Conservation (phyloP, 257 asterid genomes). For the Paraleonurus japonicus region DNA sequence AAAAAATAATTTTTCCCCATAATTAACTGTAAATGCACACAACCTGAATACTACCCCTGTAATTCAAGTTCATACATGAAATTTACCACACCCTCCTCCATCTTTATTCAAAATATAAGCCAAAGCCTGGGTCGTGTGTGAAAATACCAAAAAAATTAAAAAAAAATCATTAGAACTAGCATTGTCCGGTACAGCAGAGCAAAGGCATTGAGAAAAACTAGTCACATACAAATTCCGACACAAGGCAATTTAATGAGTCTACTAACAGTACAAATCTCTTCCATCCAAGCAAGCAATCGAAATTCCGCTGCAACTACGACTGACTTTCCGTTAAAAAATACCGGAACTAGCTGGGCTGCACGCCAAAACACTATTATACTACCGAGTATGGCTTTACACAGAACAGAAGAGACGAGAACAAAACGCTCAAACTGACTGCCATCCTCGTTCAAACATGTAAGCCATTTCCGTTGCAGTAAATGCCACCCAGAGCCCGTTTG, state of each 20-base stretch:
- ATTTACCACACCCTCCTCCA: not conserved
- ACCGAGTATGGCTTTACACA: constrained; percentile 32
- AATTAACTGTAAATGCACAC: not conserved
- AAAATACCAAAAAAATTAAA: not conserved
- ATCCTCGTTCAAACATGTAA: constrained; percentile 44
- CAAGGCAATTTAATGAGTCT: not conserved
- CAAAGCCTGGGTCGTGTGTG: not conserved
- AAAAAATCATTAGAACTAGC: not conserved
- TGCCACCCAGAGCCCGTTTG: constrained; percentile 60
- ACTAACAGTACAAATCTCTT: not conserved
- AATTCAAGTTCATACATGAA: not conserved
- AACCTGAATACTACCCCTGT: not conserved
- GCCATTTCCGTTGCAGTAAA: constrained; percentile 64
- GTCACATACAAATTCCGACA: not conserved
- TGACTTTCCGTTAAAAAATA: constrained; percentile 37
- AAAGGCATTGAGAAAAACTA: not conserved
- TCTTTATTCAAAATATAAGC: not conserved
- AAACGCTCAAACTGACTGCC: not conserved
- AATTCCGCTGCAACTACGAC: constrained; percentile 23
- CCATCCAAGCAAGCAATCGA: not conserved
- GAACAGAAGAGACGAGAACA: constrained; percentile 3
- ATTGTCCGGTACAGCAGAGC: not conserved
- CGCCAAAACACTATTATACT: constrained; percentile 18
- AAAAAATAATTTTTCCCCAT: too few relatives aligned
- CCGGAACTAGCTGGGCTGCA: constrained; percentile 38